Base-by-base conservation (phyloP, 2,329 filamentous ascomycete genomes). In the Trichoderma sp. region DNA sequence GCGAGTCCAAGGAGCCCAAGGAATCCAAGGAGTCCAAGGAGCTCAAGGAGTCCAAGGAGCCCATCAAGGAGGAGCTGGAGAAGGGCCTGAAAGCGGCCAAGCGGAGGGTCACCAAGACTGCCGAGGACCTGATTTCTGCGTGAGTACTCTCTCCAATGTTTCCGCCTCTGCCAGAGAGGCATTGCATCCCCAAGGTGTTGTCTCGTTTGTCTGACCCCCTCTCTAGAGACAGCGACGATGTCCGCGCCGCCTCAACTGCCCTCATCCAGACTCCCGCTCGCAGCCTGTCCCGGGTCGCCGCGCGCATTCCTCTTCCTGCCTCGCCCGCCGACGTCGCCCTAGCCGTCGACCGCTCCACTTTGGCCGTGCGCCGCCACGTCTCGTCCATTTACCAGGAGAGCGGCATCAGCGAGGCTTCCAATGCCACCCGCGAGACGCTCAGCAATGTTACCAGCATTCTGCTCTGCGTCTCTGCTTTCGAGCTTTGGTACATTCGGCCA, bases 321-420 rank as follows among this genome's bases (percentile, higher is more conserved):
- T 93, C 92, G 2, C 93, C 93, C 6, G 89, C 91, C 48, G 88
- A 91, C 69, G 89, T 97, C 39, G 91, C 90, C 45, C 84, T 90
- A 72, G 89, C 87, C 70, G 89, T 96, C 76, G 93, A 95, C 80
- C 89, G 86, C 74, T 88, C 87, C 70, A 88, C 90, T 9, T 77
- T 88, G 53, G 86, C 86, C 17, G 79, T 95, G 68, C 89, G 91
- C 76, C 84, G 86, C 65, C 87, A 89, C 76, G 87, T 90, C 71
- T 81, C 83, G 45, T 84, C 87, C 48, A 79, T 89, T 56, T 92
- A 90, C 80, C 82, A 87, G 70, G 84, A 87, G 60, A 89, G 89
- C 4, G 87, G 88, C 71, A 84, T 94, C 74, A 85, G 86, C 53
- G 89, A 92, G 70, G 83, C 82, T 64, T 87, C 90, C 35, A 83